These are phyloP conservation scores for Thalassiosira profunda DNA, from an alignment of 108 stramenopile species.

Conservation along the genomic window DNA sequence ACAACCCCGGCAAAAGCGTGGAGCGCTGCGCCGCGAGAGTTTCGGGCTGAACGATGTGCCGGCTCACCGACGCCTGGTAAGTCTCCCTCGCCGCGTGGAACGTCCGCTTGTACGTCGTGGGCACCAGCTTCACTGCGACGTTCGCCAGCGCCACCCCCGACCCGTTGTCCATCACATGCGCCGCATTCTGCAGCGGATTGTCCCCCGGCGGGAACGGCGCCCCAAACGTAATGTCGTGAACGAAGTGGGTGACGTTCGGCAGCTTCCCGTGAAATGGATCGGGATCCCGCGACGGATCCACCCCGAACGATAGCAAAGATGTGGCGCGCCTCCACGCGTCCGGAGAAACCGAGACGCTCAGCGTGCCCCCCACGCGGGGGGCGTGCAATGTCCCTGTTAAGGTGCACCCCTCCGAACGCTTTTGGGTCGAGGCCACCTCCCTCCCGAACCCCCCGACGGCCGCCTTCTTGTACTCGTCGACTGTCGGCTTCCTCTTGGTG, in stretches of 20 bases:
- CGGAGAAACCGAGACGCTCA: conserved; percentile 20
- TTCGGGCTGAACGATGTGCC: conserved; percentile 77
- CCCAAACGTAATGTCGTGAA: conserved; percentile 81
- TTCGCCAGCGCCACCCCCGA: conserved; percentile 68
- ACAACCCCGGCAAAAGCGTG: conserved; percentile 70
- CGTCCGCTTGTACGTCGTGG: conserved; percentile 62
- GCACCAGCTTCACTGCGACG: conserved; percentile 74
- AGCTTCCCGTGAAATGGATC: conserved; percentile 39
- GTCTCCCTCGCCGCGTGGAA: conserved; percentile 27
- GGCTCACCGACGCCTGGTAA: conserved; percentile 67
- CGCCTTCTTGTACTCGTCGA: conserved; percentile 30
- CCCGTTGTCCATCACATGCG: conserved; percentile 69
- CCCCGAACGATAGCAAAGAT: conserved; percentile 27
- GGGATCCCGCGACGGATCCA: not conserved
- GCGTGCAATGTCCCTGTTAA: conserved; percentile 30
- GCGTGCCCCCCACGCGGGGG: conserved; percentile 31
- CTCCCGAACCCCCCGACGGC: not conserved
- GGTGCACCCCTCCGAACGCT: conserved; percentile 39
- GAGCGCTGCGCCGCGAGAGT: conserved; percentile 62
- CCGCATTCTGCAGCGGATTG: conserved; percentile 60
- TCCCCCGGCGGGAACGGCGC: conserved; percentile 56
- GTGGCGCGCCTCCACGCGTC: conserved; percentile 40
- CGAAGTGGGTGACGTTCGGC: conserved; percentile 67
- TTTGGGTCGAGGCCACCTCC: not conserved
- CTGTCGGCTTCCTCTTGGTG: conserved; percentile 24